Percentiles rank a stretch among this genome's conserved stretches.
These are phyloP conservation scores for Pseudocercospora cruenta DNA, from an alignment of 2,329 filamentous ascomycete species.

Conservation along the genomic window DNA sequence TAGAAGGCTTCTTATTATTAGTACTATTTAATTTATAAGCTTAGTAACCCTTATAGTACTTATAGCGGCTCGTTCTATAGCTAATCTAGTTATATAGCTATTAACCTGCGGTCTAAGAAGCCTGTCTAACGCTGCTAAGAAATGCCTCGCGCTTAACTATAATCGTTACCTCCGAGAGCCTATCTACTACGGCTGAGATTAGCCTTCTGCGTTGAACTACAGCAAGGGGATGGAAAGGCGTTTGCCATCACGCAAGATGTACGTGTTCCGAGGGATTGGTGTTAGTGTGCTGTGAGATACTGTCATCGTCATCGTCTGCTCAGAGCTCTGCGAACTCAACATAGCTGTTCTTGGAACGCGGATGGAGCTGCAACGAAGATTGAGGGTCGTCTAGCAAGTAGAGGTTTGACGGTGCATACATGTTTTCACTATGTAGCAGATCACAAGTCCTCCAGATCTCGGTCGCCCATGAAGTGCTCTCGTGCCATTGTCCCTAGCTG, in stretches of 20 bases:
- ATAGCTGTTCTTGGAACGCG: background rate
- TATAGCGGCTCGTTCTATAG: too few species aligned
- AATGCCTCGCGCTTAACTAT: too few species aligned
- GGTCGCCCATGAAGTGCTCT: background rate
- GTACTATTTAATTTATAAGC: too few species aligned
- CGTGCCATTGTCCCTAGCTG: background rate
- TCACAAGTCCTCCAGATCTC: too few species aligned
- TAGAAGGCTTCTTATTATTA: too few species aligned
- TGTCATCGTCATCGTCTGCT: background rate
- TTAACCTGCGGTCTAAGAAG: too few species aligned
- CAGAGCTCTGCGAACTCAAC: background rate
- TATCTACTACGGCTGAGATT: too few species aligned
- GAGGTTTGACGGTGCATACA: background rate
- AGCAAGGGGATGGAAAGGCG: background rate
- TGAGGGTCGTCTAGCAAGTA: background rate
- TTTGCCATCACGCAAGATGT: background rate
- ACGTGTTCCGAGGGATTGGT: background rate
- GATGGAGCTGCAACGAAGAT: background rate
- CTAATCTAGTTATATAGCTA: too few species aligned
- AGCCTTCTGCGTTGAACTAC: too few species aligned
- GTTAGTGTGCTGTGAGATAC: background rate
- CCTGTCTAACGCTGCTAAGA: too few species aligned
- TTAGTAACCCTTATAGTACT: too few species aligned
- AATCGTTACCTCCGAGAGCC: too few species aligned
- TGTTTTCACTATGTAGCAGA: background rate